phyloP scores from a whole-genome alignment of 768 basidiomycete species.

The Mycena belliarum region DNA sequence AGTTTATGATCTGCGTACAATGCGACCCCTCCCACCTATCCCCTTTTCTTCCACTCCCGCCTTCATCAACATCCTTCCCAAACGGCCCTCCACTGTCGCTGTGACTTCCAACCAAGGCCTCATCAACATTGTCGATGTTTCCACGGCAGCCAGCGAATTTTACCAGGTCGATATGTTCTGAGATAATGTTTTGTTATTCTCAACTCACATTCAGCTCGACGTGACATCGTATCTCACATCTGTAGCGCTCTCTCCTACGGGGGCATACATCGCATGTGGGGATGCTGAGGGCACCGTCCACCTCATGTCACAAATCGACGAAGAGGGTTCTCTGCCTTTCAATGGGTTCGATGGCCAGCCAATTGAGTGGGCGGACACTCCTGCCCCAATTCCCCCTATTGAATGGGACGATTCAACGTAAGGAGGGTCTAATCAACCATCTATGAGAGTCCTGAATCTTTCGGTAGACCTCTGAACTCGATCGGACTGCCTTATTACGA shows the following conservation, averaged over 20 bases:
- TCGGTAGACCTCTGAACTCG: conserved; percentile 74
- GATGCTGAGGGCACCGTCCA: conserved; percentile 86
- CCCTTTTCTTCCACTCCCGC: conserved; percentile 86
- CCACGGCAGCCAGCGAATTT: conserved; percentile 67
- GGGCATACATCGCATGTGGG: conserved; percentile 91
- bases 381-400: conserved; percentile 67
- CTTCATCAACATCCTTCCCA: conserved; percentile 81
- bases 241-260: conserved; percentile 79
- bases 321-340: conserved; percentile 65
- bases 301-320: conserved; percentile 72
- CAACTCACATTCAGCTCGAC: conserved; percentile 51
- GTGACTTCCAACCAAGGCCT: conserved; percentile 81
- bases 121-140: conserved; percentile 82
- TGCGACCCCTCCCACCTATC: conserved; percentile 81
- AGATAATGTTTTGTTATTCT: not conserved
- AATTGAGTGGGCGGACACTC: conserved; percentile 80
- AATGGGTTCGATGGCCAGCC: conserved; percentile 90
- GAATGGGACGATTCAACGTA: conserved; percentile 86
- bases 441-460: not conserved
- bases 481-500: conserved; percentile 90
- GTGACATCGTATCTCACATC: conserved; percentile 77
- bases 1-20: conserved; percentile 84
- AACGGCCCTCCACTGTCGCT: conserved; percentile 69
- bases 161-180: conserved; percentile 62
- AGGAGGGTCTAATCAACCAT: conserved; percentile 25